These are phyloP conservation scores for Rachicladosporium sp. DNA, from an alignment of 2,329 filamentous ascomycete genomes.

Conservation along the genomic window DNA sequence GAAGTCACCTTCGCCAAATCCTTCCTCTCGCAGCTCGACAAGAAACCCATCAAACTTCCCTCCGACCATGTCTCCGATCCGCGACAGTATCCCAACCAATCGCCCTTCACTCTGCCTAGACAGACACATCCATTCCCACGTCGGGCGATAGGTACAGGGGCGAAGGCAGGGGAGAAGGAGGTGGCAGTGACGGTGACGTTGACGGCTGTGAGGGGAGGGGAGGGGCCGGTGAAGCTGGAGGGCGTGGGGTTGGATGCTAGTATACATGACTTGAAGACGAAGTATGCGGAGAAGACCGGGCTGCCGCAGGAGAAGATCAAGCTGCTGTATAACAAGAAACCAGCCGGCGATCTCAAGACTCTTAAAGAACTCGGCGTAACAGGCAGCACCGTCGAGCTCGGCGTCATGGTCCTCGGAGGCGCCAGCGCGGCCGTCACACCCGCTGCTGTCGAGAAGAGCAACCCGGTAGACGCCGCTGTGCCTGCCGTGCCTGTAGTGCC, in stretches of 20 bases:
- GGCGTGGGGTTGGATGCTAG: slow-evolving; percentile 54
- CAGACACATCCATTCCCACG: slow-evolving; percentile 41
- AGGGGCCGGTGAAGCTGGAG: slow-evolving; percentile 51
- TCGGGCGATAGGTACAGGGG: slow-evolving; percentile 26
- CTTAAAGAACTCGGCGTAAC: slow-evolving; percentile 30
- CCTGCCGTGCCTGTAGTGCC: slow-evolving; percentile 2
- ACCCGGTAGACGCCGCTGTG: slow-evolving; percentile 17
- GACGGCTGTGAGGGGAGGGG: slow-evolving; percentile 61
- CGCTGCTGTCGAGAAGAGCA: slow-evolving; percentile 27
- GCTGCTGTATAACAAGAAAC: slow-evolving; percentile 78
- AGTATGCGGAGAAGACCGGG: slow-evolving; percentile 50
- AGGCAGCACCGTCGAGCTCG: slow-evolving; percentile 53
- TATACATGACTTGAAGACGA: slow-evolving; percentile 64
- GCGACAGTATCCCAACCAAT: slow-evolving; percentile 60
- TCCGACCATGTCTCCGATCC: slow-evolving; percentile 84
- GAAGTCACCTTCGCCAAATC: slow-evolving; percentile 74
- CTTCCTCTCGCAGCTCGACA: slow-evolving; percentile 70
- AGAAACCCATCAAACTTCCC: slow-evolving; percentile 67
- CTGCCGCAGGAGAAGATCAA: slow-evolving; percentile 70
- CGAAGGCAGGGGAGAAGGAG: slow-evolving; percentile 30
- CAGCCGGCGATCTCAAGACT: slow-evolving; percentile 38
- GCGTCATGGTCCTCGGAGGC: slow-evolving; percentile 75
- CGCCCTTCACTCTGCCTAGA: slow-evolving; percentile 65
- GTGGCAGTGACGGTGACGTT: slow-evolving; percentile 43
- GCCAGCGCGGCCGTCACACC: slow-evolving; percentile 20